These are phyloP conservation scores for Protomyces inundatus DNA, from an alignment of 1,139 yeast species.

Conservation along the genomic window DNA sequence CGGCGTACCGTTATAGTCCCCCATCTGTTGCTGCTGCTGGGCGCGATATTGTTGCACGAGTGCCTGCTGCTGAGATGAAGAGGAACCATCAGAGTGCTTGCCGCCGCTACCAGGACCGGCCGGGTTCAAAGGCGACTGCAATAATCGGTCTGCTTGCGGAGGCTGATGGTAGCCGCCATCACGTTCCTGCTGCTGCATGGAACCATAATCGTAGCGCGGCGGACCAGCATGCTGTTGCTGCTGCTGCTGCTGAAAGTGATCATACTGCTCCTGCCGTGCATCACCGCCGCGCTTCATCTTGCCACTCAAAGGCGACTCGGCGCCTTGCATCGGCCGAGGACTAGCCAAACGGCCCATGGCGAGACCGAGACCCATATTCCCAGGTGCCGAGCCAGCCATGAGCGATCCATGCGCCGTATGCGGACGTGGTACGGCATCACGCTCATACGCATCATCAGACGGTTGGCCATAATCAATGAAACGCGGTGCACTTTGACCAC, in stretches of 20 bases:
- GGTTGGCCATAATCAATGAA: constrained; percentile 2
- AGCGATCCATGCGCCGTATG: neutral
- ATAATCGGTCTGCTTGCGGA: neutral
- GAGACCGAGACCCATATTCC: neutral
- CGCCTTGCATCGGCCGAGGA: neutral
- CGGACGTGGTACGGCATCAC: neutral
- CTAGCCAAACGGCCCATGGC: neutral
- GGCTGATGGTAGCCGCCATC: neutral
- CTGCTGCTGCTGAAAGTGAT: neutral
- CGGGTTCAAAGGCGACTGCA: neutral
- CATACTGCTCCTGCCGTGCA: neutral
- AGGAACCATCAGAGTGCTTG: neutral
- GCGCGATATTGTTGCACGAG: neutral
- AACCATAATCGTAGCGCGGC: neutral
- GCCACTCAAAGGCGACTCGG: constrained; percentile 16
- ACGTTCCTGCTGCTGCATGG: neutral
- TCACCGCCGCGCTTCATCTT: constrained; percentile 20
- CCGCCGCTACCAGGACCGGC: neutral
- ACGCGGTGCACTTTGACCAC: neutral
- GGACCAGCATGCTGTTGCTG: neutral
- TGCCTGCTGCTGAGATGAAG: neutral
- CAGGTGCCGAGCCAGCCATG: neutral
- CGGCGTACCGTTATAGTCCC: neutral
- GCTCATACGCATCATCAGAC: neutral
- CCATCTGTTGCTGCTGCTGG: neutral